Percentiles rank a stretch among this genome's conserved stretches.
These are phyloP conservation scores for Serpula lacrymans DNA, from an alignment of 768 basidiomycete species.

Conservation along the genomic window DNA sequence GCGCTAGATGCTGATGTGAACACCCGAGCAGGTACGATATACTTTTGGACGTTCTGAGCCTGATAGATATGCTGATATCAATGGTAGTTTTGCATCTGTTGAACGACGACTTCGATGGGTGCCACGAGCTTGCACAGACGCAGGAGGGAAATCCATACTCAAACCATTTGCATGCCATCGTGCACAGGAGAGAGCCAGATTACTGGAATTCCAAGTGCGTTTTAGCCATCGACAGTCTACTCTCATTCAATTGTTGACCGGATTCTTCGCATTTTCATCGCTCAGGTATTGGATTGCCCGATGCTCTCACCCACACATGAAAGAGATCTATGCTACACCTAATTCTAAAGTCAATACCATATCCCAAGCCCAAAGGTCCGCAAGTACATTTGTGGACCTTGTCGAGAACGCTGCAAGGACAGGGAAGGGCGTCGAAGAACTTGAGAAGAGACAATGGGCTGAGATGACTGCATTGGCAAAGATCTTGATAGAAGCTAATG, in stretches of 20 bases:
- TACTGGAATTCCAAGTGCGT: conserved; percentile 15
- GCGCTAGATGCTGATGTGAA: conserved; percentile 11
- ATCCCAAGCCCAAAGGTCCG: conserved; percentile 7
- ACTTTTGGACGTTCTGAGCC: background rate
- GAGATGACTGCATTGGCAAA: conserved; percentile 16
- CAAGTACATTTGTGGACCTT: conserved; percentile 10
- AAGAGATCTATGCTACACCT: conserved; percentile 13
- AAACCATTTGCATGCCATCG: conserved; percentile 19
- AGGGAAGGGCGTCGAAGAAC: conserved; percentile 8
- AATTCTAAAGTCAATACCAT: too few species aligned
- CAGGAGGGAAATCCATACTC: conserved; percentile 17
- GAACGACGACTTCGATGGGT: conserved; percentile 16
- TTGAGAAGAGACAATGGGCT: conserved; percentile 16
- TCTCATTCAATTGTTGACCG: background rate
- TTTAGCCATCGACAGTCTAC: background rate
- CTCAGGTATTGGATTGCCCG: conserved; percentile 16
- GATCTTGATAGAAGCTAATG: conserved; percentile 11
- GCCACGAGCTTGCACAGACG: conserved; percentile 16
- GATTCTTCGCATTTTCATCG: background rate
- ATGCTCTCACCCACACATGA: conserved; percentile 13
- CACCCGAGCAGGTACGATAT: conserved; percentile 10
- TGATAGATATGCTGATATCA: background rate
- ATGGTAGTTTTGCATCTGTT: conserved; percentile 16
- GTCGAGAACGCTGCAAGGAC: conserved; percentile 11
- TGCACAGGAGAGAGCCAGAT: conserved; percentile 22